phyloP scores from a whole-genome alignment of 202 grass and related monocot genomes.

The Zoysia matrella region DNA sequence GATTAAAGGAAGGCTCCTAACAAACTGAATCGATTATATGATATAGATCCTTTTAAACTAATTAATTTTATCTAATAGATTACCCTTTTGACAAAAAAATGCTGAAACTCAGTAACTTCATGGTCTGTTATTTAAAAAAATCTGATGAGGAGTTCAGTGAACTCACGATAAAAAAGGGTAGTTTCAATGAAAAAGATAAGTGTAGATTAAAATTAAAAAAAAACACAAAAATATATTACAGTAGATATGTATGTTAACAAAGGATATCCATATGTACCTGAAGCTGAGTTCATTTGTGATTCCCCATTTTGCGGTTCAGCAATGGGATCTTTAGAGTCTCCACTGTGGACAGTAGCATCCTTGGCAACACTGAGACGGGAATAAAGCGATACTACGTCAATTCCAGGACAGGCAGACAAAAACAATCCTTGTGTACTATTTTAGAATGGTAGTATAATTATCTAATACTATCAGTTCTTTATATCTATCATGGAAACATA shows the following conservation, averaged over 20 bases:
- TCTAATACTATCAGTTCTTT: neutral
- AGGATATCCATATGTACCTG: slow-evolving; percentile 49
- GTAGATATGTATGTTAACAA: slow-evolving; percentile 11
- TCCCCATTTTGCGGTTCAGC: slow-evolving; percentile 41
- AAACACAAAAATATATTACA: neutral
- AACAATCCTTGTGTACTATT: slow-evolving; percentile 3
- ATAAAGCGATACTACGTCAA: neutral
- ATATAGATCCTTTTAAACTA: neutral
- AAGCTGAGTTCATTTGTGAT: slow-evolving; percentile 43
- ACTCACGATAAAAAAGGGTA: slow-evolving; percentile 26
- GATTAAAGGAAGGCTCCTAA: neutral
- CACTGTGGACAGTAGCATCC: slow-evolving; percentile 27
- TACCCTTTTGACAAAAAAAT: slow-evolving; percentile 3
- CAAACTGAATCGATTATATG: neutral
- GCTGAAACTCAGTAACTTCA: neutral
- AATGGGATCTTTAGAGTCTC: slow-evolving; percentile 37
- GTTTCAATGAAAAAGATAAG: slow-evolving; percentile 2
- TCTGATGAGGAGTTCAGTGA: neutral
- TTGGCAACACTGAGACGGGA: slow-evolving; percentile 29
- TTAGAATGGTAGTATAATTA: neutral
- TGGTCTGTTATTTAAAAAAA: neutral
- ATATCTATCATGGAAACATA: slow-evolving; percentile 10
- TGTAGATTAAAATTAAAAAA: neutral
- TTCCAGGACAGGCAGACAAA: neutral
- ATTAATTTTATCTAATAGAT: neutral